Evolutionary conservation across 208 protist genomes (phyloP), one percentile per base, ranked within the genome.

Genomic region (Acanthamoeba healyi): DNA sequence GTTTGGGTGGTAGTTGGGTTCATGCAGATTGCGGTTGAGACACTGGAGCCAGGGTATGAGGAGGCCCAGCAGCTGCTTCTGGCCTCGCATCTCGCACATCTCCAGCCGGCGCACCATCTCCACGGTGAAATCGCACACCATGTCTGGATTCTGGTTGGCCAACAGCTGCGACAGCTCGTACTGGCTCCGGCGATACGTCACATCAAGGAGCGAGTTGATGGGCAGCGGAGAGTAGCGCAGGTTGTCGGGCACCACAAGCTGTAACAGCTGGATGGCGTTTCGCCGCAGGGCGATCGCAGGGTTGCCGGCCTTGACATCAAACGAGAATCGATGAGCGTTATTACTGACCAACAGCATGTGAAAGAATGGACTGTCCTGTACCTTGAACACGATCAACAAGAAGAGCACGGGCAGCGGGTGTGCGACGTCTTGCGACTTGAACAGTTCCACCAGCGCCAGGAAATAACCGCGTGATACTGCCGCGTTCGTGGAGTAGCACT

Each of bases 371-470:
- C 26, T 10, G 12, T n/a, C 17, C 34, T 5, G 58, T 89, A 89
- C 82, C 82, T 91, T 91, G 38, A 91, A 91, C 14, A 91, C 10
- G 56, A 91, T 91, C 9, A 91, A 38, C 22, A 72, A 10, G 34
- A 70, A 70, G 58, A 91, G 51, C 3, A 70, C 84, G 26, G 84
- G 84, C 5, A 91, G 42, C 2, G 84, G 54, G 84, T 70, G 54
- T 4, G 34, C 2, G 9, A 91, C 42, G 36, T 91, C 54, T 6
- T 70, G 24, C n/a, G 84, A 91, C 56, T 91, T 91, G 56, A 72
- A 91, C 19, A 91, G 56, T 32, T 91, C 84, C n/a, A 91, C 84
- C 44, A 91, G 38, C 22, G 84, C 84, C 84, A 91, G 56, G 84
- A 91, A 91, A 26, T 91, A 91, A 15, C 84, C 84, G 22, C 84